Evolutionary conservation across 1,139 yeast species (phyloP).

Genomic region (Kurtzmaniella quercitrusa): DNA sequence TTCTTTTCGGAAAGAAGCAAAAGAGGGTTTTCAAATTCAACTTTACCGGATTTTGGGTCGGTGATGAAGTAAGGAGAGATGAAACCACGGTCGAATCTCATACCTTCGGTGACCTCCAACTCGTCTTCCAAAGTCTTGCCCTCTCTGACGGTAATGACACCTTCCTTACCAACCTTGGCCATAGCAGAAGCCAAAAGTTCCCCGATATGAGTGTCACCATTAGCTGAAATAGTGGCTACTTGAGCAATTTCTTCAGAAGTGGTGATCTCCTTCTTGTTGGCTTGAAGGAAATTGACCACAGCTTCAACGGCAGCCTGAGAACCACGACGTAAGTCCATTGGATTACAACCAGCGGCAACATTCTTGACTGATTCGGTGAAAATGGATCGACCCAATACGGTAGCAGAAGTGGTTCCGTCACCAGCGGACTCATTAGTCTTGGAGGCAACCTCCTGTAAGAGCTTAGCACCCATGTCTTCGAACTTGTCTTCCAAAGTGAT

Average conservation of each 20-base stretch:
- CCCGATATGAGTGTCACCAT: conserved; percentile 95
- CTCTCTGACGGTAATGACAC: conserved; percentile 96
- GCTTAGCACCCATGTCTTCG: conserved; percentile 95
- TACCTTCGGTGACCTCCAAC: conserved; percentile 97
- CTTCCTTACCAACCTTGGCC: conserved; percentile 99
- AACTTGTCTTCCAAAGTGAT: conserved; percentile 86
- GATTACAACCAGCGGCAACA: conserved; percentile 99
- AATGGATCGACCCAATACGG: conserved; percentile 94
- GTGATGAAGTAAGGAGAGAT: conserved; percentile 98
- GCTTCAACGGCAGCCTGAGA: conserved; percentile 98
- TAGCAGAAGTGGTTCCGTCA: conserved; percentile 98
- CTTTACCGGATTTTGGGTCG: conserved; percentile 93
- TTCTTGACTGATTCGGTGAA: conserved; percentile 97
- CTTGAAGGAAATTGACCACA: conserved; percentile 82
- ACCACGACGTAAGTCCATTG: conserved; percentile 99
- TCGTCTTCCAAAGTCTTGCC: conserved; percentile 97
- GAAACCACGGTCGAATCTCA: conserved; percentile 98
- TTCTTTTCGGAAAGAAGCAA: conserved; percentile 90
- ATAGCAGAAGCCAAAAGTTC: conserved; percentile 90
- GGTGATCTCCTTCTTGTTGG: conserved; percentile 94
- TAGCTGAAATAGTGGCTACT: conserved; percentile 98
- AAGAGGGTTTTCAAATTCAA: conserved; percentile 95
- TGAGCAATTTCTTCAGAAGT: conserved; percentile 97
- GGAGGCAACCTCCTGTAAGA: conserved; percentile 96
- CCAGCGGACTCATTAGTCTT: conserved; percentile 99